These are phyloP conservation scores for Auriscalpium vulgare DNA, from an alignment of 768 basidiomycete species.

Conservation along the genomic window DNA sequence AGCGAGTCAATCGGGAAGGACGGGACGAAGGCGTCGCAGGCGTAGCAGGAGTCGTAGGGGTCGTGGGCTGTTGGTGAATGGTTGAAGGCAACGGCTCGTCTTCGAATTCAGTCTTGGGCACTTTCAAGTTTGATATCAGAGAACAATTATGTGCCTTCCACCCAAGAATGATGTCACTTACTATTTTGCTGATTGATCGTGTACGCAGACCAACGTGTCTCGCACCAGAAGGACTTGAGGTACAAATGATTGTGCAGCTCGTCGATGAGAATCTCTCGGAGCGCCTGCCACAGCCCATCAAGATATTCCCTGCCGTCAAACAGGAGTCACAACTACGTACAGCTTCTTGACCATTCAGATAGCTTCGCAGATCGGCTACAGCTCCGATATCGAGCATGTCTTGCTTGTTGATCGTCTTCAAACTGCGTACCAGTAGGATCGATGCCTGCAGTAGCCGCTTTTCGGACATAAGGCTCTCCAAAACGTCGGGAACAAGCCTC, in stretches of 20 bases:
- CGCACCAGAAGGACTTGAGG: constrained; percentile 94
- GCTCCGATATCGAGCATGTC: constrained; percentile 98
- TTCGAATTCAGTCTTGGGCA: constrained; percentile 61
- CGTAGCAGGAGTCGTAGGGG: constrained; percentile 30
- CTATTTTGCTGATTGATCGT: constrained; percentile 68
- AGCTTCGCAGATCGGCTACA: constrained; percentile 77
- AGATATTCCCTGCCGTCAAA: not conserved
- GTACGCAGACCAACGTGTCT: constrained; percentile 85
- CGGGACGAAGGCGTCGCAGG: constrained; percentile 31
- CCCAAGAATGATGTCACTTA: constrained; percentile 30
- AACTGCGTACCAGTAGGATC: constrained; percentile 73
- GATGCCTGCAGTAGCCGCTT: constrained; percentile 89
- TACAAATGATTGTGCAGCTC: constrained; percentile 97
- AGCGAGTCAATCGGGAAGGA: constrained; percentile 50
- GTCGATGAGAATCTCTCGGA: constrained; percentile 89
- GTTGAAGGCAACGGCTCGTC: constrained; percentile 27
- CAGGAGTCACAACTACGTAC: constrained; percentile 35
- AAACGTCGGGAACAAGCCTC: constrained; percentile 81
- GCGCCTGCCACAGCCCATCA: constrained; percentile 42
- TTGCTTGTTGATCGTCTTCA: constrained; percentile 84
- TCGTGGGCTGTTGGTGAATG: constrained; percentile 14
- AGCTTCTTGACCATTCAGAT: constrained; percentile 79
- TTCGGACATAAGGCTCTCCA: constrained; percentile 94
- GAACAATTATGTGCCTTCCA: too few species aligned
- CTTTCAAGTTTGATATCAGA: constrained; percentile 27